Evolutionary conservation across 371 early-diverging fungal genomes (phyloP).

Genomic region (Syncephalastrum racemosum): DNA sequence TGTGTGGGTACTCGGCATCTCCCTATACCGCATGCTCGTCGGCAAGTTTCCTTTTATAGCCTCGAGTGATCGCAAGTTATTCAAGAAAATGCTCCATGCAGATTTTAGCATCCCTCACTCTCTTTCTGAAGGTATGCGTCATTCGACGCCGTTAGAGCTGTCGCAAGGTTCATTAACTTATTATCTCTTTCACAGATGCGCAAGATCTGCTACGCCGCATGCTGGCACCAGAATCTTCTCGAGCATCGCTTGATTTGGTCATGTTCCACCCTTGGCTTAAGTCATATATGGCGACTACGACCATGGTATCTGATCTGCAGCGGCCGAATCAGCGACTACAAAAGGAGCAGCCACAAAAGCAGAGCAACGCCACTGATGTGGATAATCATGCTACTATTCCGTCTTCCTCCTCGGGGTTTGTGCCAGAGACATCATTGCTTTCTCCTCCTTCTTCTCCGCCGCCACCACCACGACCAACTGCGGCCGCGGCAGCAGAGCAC

Average conservation of each 20-base stretch:
- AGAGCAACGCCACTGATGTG: not conserved
- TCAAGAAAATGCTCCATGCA: constrained; percentile 37
- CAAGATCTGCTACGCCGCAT: constrained; percentile 41
- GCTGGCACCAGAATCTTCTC: constrained; percentile 32
- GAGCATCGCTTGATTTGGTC: constrained; percentile 42
- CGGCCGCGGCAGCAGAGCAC: too few species aligned
- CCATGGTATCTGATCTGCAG: too few species aligned
- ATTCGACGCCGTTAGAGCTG: not conserved
- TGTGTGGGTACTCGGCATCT: constrained; percentile 48
- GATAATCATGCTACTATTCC: constrained; percentile 2
- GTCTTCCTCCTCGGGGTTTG: constrained; percentile 1
- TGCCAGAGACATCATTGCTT: constrained; percentile 1
- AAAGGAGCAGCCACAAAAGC: too few species aligned
- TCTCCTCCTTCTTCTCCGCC: too few species aligned
- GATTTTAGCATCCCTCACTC: constrained; percentile 32
- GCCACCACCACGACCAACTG: too few species aligned
- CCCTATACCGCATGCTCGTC: constrained; percentile 39
- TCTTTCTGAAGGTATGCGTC: constrained; percentile 29
- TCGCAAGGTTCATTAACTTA: not conserved
- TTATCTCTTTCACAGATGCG: constrained; percentile 29
- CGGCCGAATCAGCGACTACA: too few species aligned
- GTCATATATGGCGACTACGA: constrained; percentile 12
- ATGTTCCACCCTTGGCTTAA: constrained; percentile 47
- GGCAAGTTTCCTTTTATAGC: constrained; percentile 40
- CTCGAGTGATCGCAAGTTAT: constrained; percentile 24